Conservation (phyloP, 441 rosid genomes). For the Adansonia rubrostipa region DNA sequence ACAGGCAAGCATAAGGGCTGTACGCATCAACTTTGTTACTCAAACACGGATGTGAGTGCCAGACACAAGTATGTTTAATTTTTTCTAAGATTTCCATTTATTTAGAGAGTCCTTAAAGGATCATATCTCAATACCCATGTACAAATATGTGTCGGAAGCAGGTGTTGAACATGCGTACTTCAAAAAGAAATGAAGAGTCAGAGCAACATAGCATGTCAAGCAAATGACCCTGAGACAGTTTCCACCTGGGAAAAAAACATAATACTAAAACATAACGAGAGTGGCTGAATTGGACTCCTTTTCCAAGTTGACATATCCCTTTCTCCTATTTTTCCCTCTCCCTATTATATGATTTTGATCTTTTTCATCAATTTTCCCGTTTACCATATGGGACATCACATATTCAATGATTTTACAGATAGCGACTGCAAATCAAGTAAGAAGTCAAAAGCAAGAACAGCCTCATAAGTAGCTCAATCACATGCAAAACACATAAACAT, state of each 20-base stretch:
- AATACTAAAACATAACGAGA: neutral
- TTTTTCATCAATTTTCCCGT: neutral
- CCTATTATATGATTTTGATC: neutral
- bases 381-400: neutral
- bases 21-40: neutral
- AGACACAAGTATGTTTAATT: neutral
- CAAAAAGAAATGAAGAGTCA: too few species aligned
- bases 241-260: too few species aligned
- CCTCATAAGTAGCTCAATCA: neutral
- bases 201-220: too few species aligned
- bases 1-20: neutral
- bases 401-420: neutral
- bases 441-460: neutral
- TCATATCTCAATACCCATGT: too few species aligned
- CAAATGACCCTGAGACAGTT: too few species aligned
- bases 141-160: too few species aligned
- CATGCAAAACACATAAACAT: neutral
- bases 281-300: neutral
- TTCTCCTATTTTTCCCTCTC: neutral
- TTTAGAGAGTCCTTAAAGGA: too few species aligned
- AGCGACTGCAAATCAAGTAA: neutral
- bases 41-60: neutral
- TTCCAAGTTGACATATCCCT: neutral
- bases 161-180: too few species aligned
- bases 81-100: too few species aligned